These are phyloP conservation scores for Adansonia gregorii DNA, from an alignment of 441 rosid genomes.

Conservation along the genomic window DNA sequence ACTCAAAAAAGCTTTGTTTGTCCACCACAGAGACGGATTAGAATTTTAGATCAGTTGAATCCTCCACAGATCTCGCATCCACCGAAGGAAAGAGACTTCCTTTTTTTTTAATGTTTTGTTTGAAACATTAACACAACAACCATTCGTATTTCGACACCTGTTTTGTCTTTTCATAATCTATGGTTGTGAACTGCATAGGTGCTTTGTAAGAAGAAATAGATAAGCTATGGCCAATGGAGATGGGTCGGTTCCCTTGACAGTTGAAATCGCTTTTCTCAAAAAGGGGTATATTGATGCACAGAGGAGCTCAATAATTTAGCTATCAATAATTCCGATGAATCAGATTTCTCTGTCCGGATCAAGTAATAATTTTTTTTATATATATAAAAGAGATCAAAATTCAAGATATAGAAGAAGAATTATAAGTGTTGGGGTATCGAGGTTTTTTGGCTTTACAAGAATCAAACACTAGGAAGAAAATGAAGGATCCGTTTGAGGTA, in stretches of 20 bases:
- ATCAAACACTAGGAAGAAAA: too few relatives aligned
- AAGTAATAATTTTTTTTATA: background rate
- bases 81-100: background rate
- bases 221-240: background rate
- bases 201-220: background rate
- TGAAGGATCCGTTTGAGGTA: too few relatives aligned
- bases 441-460: too few relatives aligned
- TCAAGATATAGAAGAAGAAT: too few relatives aligned
- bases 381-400: background rate
- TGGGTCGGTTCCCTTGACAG: background rate
- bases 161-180: background rate
- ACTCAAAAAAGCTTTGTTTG: background rate
- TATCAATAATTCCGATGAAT: background rate
- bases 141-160: background rate
- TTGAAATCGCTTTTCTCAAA: too few relatives aligned
- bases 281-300: background rate
- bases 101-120: background rate
- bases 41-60: background rate
- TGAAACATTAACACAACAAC: background rate
- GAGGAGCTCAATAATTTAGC: background rate
- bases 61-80: background rate
- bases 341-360: background rate
- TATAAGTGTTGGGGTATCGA: too few relatives aligned
- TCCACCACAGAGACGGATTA: background rate
- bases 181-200: background rate